Evolutionary conservation across 2,329 filamentous ascomycete genomes (phyloP).

Genomic region (Fusarium nisikadoi): DNA sequence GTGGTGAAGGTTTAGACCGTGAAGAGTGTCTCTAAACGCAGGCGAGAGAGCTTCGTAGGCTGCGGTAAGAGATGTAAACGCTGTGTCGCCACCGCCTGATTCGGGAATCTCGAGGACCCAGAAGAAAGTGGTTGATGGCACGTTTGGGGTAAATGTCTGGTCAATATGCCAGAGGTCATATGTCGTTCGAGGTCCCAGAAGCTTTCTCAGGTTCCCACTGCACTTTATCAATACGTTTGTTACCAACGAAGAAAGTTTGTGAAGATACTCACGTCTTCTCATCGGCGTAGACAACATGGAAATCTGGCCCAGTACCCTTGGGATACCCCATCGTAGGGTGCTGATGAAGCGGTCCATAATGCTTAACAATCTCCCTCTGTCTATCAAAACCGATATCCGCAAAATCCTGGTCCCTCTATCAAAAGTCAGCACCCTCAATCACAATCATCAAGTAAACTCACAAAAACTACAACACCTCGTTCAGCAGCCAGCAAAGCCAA

Average conservation of each 20-base stretch:
- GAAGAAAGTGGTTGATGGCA: slow-evolving; percentile 48
- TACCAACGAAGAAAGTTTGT: rapidly evolving
- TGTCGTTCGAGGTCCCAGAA: slow-evolving; percentile 40
- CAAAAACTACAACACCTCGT: slow-evolving; percentile 48
- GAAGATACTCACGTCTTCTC: slow-evolving; percentile 39
- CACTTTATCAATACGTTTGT: rapidly evolving
- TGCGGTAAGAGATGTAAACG: slow-evolving; percentile 45
- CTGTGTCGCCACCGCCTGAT: slow-evolving; percentile 45
- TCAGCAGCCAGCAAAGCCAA: slow-evolving; percentile 47
- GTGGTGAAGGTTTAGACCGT: slow-evolving; percentile 21
- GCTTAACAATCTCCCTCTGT: slow-evolving; percentile 44
- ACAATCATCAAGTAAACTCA: neutral
- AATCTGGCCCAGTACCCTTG: slow-evolving; percentile 46
- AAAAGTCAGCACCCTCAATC: neutral
- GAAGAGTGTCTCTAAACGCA: slow-evolving; percentile 34
- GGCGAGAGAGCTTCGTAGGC: slow-evolving; percentile 47
- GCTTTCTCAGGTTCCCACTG: slow-evolving; percentile 44
- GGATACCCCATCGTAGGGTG: slow-evolving; percentile 49
- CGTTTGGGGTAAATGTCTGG: slow-evolving; percentile 48
- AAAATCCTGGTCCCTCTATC: slow-evolving; percentile 47
- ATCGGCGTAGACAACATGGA: slow-evolving; percentile 49
- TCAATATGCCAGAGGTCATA: slow-evolving; percentile 50
- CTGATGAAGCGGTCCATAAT: slow-evolving; percentile 48
- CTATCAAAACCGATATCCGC: slow-evolving; percentile 47
- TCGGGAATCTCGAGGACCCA: slow-evolving; percentile 47